Evolutionary conservation across 768 basidiomycete species (phyloP), one percentile per base, ranked within the genome.

Genomic region (Suillus alpinus): DNA sequence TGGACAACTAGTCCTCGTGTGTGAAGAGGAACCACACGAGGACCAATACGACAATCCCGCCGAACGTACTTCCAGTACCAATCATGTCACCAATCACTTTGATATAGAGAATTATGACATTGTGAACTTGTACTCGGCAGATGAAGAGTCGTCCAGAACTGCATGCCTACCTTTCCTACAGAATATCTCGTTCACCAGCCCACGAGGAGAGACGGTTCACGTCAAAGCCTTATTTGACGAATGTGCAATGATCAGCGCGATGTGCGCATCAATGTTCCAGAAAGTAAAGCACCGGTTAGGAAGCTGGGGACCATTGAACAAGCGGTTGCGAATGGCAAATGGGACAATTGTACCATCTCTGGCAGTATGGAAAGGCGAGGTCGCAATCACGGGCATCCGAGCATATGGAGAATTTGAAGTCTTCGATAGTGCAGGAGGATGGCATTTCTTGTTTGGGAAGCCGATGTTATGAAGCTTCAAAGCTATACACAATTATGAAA

Each of bases 271-370:
- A 18, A 10, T 62, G 1, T 67, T 58, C 39, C 4, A 47, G 9
- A 53, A 49, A 26, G 26, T 64, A 1, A 32, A 32, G 20, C 47
- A 64, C 8, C 32, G 61, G 13, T 26, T 76, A 3, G 53, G 65
- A 7, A 7, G 12, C 0, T 57, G 59, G 18, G 3, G 23, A 5
- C 62, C 56, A 3, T 76, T 75, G 1, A 13, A 0, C 0, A 62
- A 57, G 29, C 23, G 29, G 2, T 61, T 78, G 1, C 53, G 68
- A 1, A 76, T 78, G 76, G 77, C 76, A n/a, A 69, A 74, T 61
- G 72, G 76, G 0, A 12, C 49, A 0, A 18, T 63, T 0, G 57
- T 60, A 0, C 58, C 60, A 1, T 65, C 65, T 0, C 7, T 52
- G 20, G 66, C 60, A 12, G 14, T 3, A 1, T 66, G 65, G 68